Evolutionary conservation across 2,329 filamentous ascomycete genomes (phyloP).

Genomic region (Cadophora sp.): DNA sequence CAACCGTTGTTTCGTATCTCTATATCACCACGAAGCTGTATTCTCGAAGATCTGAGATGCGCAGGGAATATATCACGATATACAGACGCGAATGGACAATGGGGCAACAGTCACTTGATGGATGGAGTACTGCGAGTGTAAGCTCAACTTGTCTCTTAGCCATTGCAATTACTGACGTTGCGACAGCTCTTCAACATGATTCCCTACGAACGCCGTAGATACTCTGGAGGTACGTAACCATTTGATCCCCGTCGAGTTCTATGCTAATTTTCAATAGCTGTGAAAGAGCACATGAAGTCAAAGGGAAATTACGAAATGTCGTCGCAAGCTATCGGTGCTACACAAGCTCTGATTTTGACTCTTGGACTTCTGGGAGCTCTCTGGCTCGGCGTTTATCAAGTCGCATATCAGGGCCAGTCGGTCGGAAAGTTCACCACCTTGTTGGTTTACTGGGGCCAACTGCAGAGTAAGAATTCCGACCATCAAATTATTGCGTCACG

Average conservation of each 20-base stretch:
- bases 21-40: constrained; percentile 54
- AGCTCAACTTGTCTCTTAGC: constrained; percentile 20
- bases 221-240: constrained; percentile 46
- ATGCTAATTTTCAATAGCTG: constrained; percentile 35
- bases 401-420: constrained; percentile 51
- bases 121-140: constrained; percentile 50
- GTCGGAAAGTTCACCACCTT: constrained; percentile 70
- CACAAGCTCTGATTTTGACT: constrained; percentile 59
- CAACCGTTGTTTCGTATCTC: constrained; percentile 57
- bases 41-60: constrained; percentile 42
- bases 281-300: constrained; percentile 48
- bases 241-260: neutral
- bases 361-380: constrained; percentile 55
- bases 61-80: constrained; percentile 46
- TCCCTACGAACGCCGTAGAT: constrained; percentile 59
- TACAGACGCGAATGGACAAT: constrained; percentile 47
- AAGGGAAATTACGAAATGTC: constrained; percentile 47
- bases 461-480: constrained; percentile 47
- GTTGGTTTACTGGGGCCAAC: constrained; percentile 67
- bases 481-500: constrained; percentile 23
- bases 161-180: constrained; percentile 13
- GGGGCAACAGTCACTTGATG: constrained; percentile 48
- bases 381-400: constrained; percentile 41
- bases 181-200: constrained; percentile 60
- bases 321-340: constrained; percentile 53